Evolutionary conservation across 2,329 filamentous ascomycete genomes (phyloP).

Genomic region (Neodidymelliopsis sp.): DNA sequence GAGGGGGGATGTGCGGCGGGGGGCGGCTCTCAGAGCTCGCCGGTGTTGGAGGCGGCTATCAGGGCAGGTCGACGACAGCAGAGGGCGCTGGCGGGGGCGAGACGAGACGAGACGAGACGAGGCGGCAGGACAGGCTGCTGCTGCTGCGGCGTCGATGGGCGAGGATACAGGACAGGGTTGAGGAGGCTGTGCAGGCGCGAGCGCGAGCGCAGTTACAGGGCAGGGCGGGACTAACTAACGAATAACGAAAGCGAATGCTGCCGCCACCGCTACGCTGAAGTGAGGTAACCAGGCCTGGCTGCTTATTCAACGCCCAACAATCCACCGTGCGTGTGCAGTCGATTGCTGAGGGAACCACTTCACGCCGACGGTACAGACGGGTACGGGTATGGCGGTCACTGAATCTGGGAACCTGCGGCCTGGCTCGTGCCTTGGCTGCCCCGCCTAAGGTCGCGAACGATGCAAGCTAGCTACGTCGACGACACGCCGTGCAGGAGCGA

Average conservation of each 20-base stretch:
- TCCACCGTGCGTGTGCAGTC: slow-evolving; percentile 31
- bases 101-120: too few species aligned
- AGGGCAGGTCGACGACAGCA: slow-evolving; percentile 9
- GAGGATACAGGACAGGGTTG: slow-evolving; percentile 27
- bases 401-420: slow-evolving; percentile 17
- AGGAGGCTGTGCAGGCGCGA: slow-evolving; percentile 44
- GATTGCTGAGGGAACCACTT: slow-evolving; percentile 21
- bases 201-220: slow-evolving; percentile 30
- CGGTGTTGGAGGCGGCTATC: slow-evolving; percentile 14
- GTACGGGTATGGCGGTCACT: neutral
- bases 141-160: slow-evolving; percentile 27
- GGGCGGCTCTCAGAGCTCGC: slow-evolving; percentile 46
- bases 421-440: slow-evolving; percentile 31
- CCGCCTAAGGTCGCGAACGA: slow-evolving; percentile 19
- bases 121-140: slow-evolving; percentile 25
- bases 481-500: slow-evolving; percentile 8
- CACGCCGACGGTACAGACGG: slow-evolving; percentile 6
- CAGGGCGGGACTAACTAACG: slow-evolving; percentile 28
- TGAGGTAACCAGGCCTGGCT: slow-evolving; percentile 20
- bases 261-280: slow-evolving; percentile 26
- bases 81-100: slow-evolving; percentile 13
- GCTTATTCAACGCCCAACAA: slow-evolving; percentile 38
- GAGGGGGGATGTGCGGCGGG: slow-evolving; percentile 6
- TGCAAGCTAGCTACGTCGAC: slow-evolving; percentile 2
- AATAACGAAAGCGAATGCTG: too few species aligned